Conservation (phyloP, 2,329 filamentous ascomycete genomes). For the Fusarium nurragi region DNA sequence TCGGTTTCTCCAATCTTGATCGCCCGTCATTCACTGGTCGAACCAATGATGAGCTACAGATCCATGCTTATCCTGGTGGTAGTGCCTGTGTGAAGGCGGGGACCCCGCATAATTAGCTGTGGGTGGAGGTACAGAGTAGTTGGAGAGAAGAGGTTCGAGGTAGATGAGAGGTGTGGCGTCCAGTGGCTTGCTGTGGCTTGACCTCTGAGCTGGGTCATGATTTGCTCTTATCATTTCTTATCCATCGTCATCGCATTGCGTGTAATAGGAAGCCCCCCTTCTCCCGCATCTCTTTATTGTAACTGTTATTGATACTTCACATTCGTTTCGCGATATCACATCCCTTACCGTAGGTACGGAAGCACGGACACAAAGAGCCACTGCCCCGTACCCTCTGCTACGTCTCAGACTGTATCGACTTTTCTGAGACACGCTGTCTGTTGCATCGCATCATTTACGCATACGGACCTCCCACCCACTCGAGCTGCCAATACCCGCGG, state of each 20-base stretch:
- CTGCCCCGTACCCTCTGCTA: constrained; percentile 2
- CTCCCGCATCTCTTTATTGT: constrained; percentile 6
- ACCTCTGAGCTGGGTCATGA: too few species aligned
- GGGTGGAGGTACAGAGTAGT: constrained; percentile 3
- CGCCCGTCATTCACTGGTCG: constrained; percentile 9
- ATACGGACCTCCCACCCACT: constrained; percentile 24
- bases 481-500: constrained; percentile 19
- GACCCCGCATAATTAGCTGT: constrained; percentile 28
- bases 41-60: constrained; percentile 29
- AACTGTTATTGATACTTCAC: constrained; percentile 5
- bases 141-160: neutral
- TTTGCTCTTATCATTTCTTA: constrained; percentile 31
- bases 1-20: constrained; percentile 40
- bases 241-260: constrained; percentile 19
- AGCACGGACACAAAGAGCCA: constrained; percentile 11
- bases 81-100: constrained; percentile 27
- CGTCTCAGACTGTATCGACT: constrained; percentile 25
- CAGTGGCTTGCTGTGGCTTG: constrained; percentile 15
- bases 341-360: neutral
- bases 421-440: constrained; percentile 42
- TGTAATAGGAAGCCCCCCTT: constrained; percentile 3
- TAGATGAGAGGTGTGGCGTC: constrained; percentile 11
- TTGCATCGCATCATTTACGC: constrained; percentile 38
- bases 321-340: constrained; percentile 19
- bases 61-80: constrained; percentile 21